Evolutionary conservation across 208 protist genomes (phyloP).

Genomic region (Crithidia thermophila): DNA sequence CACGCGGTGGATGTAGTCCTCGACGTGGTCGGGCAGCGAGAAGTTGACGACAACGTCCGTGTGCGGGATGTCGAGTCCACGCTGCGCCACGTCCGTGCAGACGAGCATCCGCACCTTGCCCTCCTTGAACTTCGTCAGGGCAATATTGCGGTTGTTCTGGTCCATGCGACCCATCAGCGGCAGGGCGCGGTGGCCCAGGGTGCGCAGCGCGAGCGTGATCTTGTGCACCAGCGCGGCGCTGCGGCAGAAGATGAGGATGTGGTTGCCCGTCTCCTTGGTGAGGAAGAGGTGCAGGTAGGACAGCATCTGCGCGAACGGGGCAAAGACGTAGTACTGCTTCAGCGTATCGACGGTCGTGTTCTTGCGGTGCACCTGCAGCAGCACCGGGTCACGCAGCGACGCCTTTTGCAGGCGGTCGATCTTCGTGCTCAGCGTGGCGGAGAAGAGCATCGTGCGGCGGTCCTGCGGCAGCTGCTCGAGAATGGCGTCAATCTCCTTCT

Average conservation of each 20-base stretch:
- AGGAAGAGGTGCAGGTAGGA: slow-evolving; percentile 90
- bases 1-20: slow-evolving; percentile 98
- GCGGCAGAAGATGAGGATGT: slow-evolving; percentile 93
- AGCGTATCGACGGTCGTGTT: slow-evolving; percentile 97
- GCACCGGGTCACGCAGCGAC: slow-evolving; percentile 96
- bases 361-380: slow-evolving; percentile 96
- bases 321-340: slow-evolving; percentile 97
- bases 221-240: slow-evolving; percentile 91
- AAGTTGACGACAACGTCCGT: slow-evolving; percentile 99
- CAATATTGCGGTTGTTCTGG: slow-evolving; percentile 90
- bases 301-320: slow-evolving; percentile 94
- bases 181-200: slow-evolving; percentile 89
- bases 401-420: slow-evolving; percentile 98
- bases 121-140: slow-evolving; percentile 90
- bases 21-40: slow-evolving; percentile 95
- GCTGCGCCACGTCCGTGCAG: slow-evolving; percentile 93
- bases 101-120: slow-evolving; percentile 91
- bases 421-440: slow-evolving; percentile 98
- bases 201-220: slow-evolving; percentile 89
- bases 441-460: slow-evolving; percentile 97
- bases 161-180: slow-evolving; percentile 94
- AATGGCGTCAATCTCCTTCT: slow-evolving; percentile 98
- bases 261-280: slow-evolving; percentile 87
- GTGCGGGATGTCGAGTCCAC: slow-evolving; percentile 98
- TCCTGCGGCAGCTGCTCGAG: slow-evolving; percentile 91